Evolutionary conservation across 345 rosid species (phyloP).

Genomic region (Lumnitzera littorea): DNA sequence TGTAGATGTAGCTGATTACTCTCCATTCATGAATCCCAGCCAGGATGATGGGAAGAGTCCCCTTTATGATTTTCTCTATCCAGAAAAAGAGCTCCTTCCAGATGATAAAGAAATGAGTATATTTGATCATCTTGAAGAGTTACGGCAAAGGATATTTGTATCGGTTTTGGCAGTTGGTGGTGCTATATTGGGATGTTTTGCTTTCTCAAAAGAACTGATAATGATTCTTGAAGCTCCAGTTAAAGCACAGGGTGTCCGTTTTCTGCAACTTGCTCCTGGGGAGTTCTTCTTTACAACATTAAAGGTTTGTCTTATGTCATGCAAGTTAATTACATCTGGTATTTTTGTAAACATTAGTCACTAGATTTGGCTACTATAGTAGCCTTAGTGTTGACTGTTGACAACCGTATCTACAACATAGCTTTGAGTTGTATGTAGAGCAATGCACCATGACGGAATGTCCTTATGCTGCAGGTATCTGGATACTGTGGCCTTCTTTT

Average conservation of each 20-base stretch:
- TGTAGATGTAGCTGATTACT: constrained; percentile 29
- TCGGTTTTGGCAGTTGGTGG: constrained; percentile 93
- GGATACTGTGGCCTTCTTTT: constrained; percentile 93
- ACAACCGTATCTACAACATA: not conserved
- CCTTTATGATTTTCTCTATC: constrained; percentile 75
- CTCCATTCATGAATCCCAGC: constrained; percentile 20
- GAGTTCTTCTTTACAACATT: constrained; percentile 96
- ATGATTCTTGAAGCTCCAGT: constrained; percentile 97
- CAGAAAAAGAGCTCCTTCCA: constrained; percentile 81
- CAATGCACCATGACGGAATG: too few relatives aligned
- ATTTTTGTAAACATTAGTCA: too few relatives aligned
- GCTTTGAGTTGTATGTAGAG: too few relatives aligned
- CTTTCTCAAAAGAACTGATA: constrained; percentile 80
- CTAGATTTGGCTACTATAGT: too few relatives aligned
- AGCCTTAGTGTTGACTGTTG: not conserved
- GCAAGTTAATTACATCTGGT: not conserved
- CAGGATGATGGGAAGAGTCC: constrained; percentile 35
- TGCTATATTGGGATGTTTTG: constrained; percentile 88
- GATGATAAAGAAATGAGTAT: constrained; percentile 95
- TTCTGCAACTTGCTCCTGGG: constrained; percentile 95
- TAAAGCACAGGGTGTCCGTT: constrained; percentile 80
- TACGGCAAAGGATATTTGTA: constrained; percentile 77
- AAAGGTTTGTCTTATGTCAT: constrained; percentile 40
- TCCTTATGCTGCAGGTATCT: constrained; percentile 56
- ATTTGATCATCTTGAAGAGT: constrained; percentile 95